These are phyloP conservation scores for Asterochloris sp. DNA, from an alignment of 139 green algal genomes.

Conservation along the genomic window DNA sequence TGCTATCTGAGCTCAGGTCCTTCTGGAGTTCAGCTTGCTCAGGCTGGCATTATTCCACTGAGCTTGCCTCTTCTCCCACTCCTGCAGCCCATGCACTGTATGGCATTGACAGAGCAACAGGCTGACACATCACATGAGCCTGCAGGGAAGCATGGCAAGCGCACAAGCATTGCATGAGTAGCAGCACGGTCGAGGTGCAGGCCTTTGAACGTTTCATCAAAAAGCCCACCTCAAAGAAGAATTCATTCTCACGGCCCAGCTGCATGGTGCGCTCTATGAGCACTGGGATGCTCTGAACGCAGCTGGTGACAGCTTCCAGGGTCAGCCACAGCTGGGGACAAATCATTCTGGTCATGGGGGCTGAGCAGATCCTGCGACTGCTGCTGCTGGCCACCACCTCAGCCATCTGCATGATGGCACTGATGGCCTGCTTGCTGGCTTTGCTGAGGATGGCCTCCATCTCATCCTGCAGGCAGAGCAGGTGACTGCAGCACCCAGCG, in stretches of 20 bases:
- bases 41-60: constrained; percentile 2
- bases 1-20: too few relatives aligned
- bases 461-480: constrained; percentile 13
- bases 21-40: too few relatives aligned
- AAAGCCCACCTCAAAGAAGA: constrained; percentile 17
- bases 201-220: not conserved
- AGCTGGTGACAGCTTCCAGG: not conserved
- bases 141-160: not conserved
- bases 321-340: constrained; percentile 3
- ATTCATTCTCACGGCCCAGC: constrained; percentile 16
- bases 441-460: constrained; percentile 17
- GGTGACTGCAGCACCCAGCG: too few relatives aligned
- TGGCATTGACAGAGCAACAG: not conserved
- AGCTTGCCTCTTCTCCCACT: constrained; percentile 13
- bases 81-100: not conserved
- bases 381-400: not conserved
- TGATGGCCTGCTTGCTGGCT: constrained; percentile 10
- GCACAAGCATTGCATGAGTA: not conserved
- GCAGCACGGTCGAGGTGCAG: not conserved
- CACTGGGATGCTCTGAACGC: constrained; percentile 5
- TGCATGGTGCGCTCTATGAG: constrained; percentile 12
- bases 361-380: not conserved
- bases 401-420: not conserved
- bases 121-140: too few relatives aligned
- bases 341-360: constrained; percentile 10